Evolutionary conservation across 2,329 filamentous ascomycete species (phyloP).

Genomic region (Ascochyta fabae): DNA sequence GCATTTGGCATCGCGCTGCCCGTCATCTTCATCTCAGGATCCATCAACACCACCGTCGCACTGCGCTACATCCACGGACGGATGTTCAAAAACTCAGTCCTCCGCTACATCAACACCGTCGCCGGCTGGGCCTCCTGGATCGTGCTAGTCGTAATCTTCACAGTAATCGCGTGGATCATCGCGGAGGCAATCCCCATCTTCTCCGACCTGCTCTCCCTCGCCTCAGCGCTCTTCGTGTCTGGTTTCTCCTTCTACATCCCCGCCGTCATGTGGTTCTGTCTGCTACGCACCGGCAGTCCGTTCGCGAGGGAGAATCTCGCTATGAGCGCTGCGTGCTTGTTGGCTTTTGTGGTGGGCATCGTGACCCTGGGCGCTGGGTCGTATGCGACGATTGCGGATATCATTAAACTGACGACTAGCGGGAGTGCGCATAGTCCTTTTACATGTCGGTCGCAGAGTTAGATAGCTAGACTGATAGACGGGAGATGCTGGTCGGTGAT

Average conservation of each 20-base stretch:
- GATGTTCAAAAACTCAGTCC: slow-evolving; percentile 22
- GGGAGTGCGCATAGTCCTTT: slow-evolving; percentile 21
- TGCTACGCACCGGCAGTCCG: slow-evolving; percentile 13
- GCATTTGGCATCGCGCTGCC: slow-evolving; percentile 19
- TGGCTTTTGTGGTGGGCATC: slow-evolving; percentile 18
- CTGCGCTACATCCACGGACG: slow-evolving; percentile 24
- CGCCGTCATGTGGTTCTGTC: slow-evolving; percentile 20
- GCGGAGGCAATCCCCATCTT: slow-evolving; percentile 24
- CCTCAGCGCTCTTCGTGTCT: slow-evolving; percentile 20
- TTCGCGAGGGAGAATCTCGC: slow-evolving; percentile 17
- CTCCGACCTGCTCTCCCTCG: slow-evolving; percentile 21
- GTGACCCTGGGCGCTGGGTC: slow-evolving; percentile 17
- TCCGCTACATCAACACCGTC: slow-evolving; percentile 21
- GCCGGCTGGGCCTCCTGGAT: slow-evolving; percentile 21
- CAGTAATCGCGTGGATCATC: slow-evolving; percentile 22
- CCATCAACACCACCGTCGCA: slow-evolving; percentile 23
- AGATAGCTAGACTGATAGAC: not conserved
- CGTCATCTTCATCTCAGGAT: slow-evolving; percentile 22
- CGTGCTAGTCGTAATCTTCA: slow-evolving; percentile 20
- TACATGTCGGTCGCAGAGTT: slow-evolving; percentile 15
- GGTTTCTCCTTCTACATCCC: slow-evolving; percentile 24
- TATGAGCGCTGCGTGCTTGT: slow-evolving; percentile 13
- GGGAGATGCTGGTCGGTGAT: not conserved
- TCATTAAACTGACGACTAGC: slow-evolving; percentile 14
- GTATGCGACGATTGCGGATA: slow-evolving; percentile 22